Evolutionary conservation across 2,329 filamentous ascomycete species (phyloP).

Genomic region (Trichoderma oligosporum): DNA sequence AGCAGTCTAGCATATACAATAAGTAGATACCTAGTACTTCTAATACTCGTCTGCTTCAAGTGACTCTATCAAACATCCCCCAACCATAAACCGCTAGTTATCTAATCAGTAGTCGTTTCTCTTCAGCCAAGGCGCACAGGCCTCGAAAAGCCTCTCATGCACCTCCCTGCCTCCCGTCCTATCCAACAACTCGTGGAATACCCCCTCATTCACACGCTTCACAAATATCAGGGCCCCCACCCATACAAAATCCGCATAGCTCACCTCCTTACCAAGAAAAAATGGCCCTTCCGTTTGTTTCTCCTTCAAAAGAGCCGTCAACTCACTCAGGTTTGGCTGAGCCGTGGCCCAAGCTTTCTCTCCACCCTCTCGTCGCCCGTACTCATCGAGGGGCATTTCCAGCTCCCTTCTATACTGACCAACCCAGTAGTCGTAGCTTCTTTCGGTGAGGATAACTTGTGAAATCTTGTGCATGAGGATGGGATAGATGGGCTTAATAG

Average conservation of each 20-base stretch:
- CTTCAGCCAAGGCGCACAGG: slow-evolving; percentile 39
- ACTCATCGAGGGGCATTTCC: slow-evolving; percentile 52
- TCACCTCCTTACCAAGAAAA: slow-evolving; percentile 53
- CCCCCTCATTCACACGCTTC: slow-evolving; percentile 34
- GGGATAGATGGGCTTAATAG: slow-evolving; percentile 35
- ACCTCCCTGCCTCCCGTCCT: slow-evolving; percentile 36
- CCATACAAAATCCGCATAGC: slow-evolving; percentile 58
- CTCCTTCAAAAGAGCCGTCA: slow-evolving; percentile 50
- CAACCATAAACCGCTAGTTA: too few species aligned
- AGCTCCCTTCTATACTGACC: slow-evolving; percentile 45
- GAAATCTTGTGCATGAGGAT: slow-evolving; percentile 49
- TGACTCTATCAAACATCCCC: not conserved
- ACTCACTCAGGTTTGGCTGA: slow-evolving; percentile 32
- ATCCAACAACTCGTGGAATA: slow-evolving; percentile 36
- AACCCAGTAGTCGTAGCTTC: slow-evolving; percentile 53
- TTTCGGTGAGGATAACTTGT: slow-evolving; percentile 46
- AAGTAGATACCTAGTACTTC: too few species aligned
- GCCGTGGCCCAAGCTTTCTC: slow-evolving; percentile 48
- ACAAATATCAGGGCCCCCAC: slow-evolving; percentile 45
- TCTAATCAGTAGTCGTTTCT: slow-evolving; percentile 34
- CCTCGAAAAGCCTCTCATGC: slow-evolving; percentile 41
- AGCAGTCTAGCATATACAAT: too few species aligned
- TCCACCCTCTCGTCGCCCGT: slow-evolving; percentile 45
- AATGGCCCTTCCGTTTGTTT: slow-evolving; percentile 53
- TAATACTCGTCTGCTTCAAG: too few species aligned